Evolutionary conservation across 306 rosid genomes (phyloP).

Genomic region (Ziziphus jujuba): DNA sequence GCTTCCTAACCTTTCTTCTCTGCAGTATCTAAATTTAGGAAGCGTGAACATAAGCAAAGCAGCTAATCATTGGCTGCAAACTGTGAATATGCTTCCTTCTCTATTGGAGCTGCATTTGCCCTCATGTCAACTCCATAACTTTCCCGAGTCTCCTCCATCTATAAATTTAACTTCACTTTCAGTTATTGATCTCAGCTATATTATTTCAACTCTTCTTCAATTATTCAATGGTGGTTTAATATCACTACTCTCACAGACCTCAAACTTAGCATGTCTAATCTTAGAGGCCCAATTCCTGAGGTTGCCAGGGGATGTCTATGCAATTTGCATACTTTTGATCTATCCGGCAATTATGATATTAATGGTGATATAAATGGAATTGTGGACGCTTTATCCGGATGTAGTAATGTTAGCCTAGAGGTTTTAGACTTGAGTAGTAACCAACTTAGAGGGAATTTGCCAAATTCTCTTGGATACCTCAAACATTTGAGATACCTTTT

Average conservation of each 20-base stretch:
- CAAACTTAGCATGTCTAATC: background rate
- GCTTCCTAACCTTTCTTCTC: constrained; percentile 33
- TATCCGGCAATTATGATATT: background rate
- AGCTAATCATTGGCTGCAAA: constrained; percentile 17
- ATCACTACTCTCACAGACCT: background rate
- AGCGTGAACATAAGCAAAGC: constrained; percentile 30
- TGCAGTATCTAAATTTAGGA: constrained; percentile 33
- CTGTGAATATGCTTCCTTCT: constrained; percentile 24
- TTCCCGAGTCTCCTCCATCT: constrained; percentile 12
- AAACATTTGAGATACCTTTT: background rate
- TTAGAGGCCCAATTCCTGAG: constrained; percentile 1
- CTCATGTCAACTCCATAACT: background rate
- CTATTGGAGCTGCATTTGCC: constrained; percentile 29
- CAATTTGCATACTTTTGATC: background rate
- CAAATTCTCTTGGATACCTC: background rate
- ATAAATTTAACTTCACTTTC: constrained; percentile 39
- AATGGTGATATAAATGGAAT: background rate
- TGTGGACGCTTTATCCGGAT: background rate
- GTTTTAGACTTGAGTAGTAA: background rate
- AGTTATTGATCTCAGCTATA: constrained; percentile 9
- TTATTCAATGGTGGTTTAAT: background rate
- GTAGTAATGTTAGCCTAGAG: background rate
- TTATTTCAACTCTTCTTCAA: background rate
- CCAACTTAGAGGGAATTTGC: background rate
- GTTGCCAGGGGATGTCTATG: background rate